A percentile compares a stretch with the other conserved stretches of the same genome.
These are phyloP conservation scores for Mycena floridula DNA, from an alignment of 768 basidiomycete genomes.

Conservation along the genomic window DNA sequence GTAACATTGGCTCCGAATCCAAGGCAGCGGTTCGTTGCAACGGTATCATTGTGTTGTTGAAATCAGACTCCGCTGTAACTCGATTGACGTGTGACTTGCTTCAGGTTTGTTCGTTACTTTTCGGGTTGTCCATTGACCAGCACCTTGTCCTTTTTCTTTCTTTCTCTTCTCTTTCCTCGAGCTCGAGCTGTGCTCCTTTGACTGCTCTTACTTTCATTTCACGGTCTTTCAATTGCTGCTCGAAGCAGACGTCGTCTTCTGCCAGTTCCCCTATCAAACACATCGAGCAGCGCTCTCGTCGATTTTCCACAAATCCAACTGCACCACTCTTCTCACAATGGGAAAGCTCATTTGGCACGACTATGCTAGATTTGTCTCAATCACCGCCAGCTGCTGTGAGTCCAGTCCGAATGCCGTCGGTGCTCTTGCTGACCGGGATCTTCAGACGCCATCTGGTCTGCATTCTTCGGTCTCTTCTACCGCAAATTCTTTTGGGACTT, in stretches of 20 bases:
- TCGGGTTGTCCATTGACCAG: not conserved
- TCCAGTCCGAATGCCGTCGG: constrained; percentile 12
- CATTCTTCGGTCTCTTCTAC: constrained; percentile 74
- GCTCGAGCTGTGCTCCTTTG: constrained; percentile 32
- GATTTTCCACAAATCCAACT: constrained; percentile 6
- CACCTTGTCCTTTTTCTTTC: constrained; percentile 17
- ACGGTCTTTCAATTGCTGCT: constrained; percentile 14
- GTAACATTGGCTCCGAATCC: no score
- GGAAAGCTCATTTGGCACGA: constrained; percentile 81
- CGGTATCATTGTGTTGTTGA: no score
- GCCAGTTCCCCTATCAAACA: constrained; percentile 5
- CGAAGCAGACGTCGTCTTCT: constrained; percentile 13
- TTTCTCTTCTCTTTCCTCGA: constrained; percentile 19
- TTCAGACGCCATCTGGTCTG: constrained; percentile 74
- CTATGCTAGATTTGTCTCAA: constrained; percentile 60
- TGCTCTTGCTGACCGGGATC: constrained; percentile 5
- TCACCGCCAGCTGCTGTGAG: constrained; percentile 71
- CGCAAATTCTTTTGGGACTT: constrained; percentile 99
- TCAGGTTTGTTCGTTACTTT: no score
- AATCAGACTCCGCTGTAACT: no score
- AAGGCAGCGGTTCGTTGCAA: no score
- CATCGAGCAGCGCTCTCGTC: constrained; percentile 19
- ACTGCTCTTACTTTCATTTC: constrained; percentile 19
- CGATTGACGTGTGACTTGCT: no score
- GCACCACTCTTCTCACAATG: constrained; percentile 38